Evolutionary conservation across 2,329 filamentous ascomycete species (phyloP).

Genomic region (Botrytis cinerea): DNA sequence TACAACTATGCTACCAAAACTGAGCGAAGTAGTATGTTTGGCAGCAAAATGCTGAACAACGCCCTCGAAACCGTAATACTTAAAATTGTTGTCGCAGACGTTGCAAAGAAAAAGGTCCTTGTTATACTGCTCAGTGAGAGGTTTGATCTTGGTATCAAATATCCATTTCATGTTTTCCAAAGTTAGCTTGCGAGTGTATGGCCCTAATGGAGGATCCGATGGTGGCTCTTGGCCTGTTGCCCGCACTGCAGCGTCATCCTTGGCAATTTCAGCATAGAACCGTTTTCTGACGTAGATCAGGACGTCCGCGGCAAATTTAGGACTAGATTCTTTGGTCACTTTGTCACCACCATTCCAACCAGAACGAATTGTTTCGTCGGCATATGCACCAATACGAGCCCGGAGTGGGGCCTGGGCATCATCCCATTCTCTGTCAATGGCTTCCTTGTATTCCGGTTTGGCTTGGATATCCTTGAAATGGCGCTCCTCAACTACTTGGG

Average conservation of each 20-base stretch:
- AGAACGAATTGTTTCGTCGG: conserved; percentile 68
- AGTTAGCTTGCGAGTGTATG: conserved; percentile 63
- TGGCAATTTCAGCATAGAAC: conserved; percentile 64
- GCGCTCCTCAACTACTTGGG: conserved; percentile 44
- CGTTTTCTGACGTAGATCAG: conserved; percentile 65
- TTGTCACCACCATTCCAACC: conserved; percentile 65
- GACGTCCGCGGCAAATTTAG: conserved; percentile 71
- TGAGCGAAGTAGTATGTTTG: conserved; percentile 74
- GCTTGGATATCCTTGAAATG: conserved; percentile 41
- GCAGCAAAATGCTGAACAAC: conserved; percentile 82
- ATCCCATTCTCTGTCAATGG: conserved; percentile 70
- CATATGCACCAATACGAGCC: conserved; percentile 63
- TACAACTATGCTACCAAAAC: conserved; percentile 70
- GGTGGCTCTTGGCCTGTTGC: conserved; percentile 50
- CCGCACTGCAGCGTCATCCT: conserved; percentile 52
- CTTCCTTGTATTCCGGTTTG: conserved; percentile 55
- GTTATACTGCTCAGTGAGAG: conserved; percentile 63
- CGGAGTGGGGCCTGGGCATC: conserved; percentile 68
- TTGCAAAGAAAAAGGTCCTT: conserved; percentile 78
- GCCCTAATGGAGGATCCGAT: conserved; percentile 53
- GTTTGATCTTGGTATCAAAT: conserved; percentile 75
- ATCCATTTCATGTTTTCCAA: conserved; percentile 87
- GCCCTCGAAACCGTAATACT: conserved; percentile 74
- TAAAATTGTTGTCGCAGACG: conserved; percentile 63
- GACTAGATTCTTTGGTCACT: conserved; percentile 62